Evolutionary conservation across 768 basidiomycete species (phyloP), one percentile per base, ranked within the genome.

Genomic region (Agrocybe pediades): DNA sequence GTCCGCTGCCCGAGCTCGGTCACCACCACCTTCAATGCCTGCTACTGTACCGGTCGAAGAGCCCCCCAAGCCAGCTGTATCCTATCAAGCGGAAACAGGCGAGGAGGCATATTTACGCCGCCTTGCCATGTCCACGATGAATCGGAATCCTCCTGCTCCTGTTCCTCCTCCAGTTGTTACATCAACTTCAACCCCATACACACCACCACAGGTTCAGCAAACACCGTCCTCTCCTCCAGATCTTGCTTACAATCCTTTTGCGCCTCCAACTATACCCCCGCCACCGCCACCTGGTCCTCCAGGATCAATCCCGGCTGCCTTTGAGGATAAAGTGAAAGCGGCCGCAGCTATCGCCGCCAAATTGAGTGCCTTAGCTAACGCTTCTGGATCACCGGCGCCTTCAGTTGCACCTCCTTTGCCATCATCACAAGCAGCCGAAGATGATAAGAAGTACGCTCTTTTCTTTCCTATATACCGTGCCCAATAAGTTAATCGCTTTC

Each of bases 281-380:
- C 83, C 84, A 0, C 84, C 87, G 1, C 79, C 85, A 0, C 76
- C 78, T 1, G 72, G 70, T 24, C 69, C 72, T 25, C 72, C 79
- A 5, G 68, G 74, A 8, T 54, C 68, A 16, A 57, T 75, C 23
- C 68, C 71, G 2, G 68, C 50, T 20, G 71, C 74, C 1, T 74
- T 90, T 15, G 85, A 91, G 53, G 90, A 86, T 16, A 85, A 76
- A 57, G 80, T 84, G 1, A 88, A 89, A 55, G 83, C 85, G 9
- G 92, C 92, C 0, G 90, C 89, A 3, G 90, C 85, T 9, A 89
- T 95, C 51, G 92, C 92, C 17, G 92, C 92, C 0, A 84, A 77
- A 55, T 74, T 92, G 17, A 74, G 81, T 33, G 84, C 87, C 7
- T 69, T 90, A 20, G 83, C 72, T 36, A 74, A 63, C 42, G 48